Evolutionary conservation across 2,329 filamentous ascomycete genomes (phyloP).

Genomic region (Fusarium liriodendri): DNA sequence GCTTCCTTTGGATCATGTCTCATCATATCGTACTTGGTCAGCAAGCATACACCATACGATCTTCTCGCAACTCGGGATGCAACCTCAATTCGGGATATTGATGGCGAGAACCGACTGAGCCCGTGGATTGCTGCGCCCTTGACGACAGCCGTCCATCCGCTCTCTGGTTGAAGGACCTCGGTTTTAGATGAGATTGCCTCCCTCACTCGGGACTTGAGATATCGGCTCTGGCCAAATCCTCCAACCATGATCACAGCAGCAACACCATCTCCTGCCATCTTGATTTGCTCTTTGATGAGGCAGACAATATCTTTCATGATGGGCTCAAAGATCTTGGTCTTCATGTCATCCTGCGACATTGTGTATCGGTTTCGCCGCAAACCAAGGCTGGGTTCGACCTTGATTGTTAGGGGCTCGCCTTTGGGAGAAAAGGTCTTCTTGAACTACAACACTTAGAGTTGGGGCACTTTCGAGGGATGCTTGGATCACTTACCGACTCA

Average conservation of each 20-base stretch:
- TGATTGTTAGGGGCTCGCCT: conserved; percentile 51
- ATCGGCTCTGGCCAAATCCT: conserved; percentile 59
- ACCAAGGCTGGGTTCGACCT: conserved; percentile 48
- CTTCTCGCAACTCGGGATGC: conserved; percentile 51
- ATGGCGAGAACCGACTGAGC: conserved; percentile 46
- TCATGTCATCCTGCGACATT: conserved; percentile 70
- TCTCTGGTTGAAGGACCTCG: conserved; percentile 60
- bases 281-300: conserved; percentile 55
- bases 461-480: conserved; percentile 51
- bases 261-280: conserved; percentile 49
- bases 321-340: conserved; percentile 61
- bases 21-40: conserved; percentile 51
- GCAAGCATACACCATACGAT: conserved; percentile 52
- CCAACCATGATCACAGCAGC: conserved; percentile 60
- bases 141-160: conserved; percentile 63
- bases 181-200: conserved; percentile 49
- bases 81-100: conserved; percentile 45
- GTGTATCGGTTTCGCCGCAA: conserved; percentile 47
- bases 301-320: conserved; percentile 57
- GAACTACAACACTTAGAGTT: conserved; percentile 43
- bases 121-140: conserved; percentile 61
- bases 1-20: conserved; percentile 51
- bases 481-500: conserved; percentile 49
- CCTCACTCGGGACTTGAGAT: conserved; percentile 56
- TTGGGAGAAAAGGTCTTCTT: conserved; percentile 53